Evolutionary conservation across 495 filamentous ascomycete species (phyloP).

Genomic region (Penicillium taxi): DNA sequence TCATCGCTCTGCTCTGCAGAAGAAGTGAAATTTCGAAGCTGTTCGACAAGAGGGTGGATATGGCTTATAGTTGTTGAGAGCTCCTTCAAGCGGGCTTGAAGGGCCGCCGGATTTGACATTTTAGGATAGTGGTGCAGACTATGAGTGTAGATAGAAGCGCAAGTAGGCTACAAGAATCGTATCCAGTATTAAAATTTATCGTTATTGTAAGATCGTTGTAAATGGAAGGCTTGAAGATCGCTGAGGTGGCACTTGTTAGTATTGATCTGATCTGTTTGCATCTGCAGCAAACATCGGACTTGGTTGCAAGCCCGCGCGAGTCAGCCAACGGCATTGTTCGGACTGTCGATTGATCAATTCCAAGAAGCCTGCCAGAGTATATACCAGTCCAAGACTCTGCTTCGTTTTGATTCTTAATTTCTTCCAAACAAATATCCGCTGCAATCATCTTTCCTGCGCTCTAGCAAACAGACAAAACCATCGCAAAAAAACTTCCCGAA

Average conservation of each 20-base stretch:
- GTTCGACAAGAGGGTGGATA: conserved; percentile 64
- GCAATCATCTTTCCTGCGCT: not conserved
- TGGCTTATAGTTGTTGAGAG: conserved; percentile 61
- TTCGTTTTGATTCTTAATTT: not conserved
- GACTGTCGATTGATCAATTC: too few relatives aligned
- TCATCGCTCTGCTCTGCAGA: conserved; percentile 53
- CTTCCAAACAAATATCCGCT: not conserved
- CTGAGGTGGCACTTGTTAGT: conserved; percentile 13
- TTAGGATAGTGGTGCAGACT: too few relatives aligned
- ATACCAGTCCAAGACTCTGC: not conserved
- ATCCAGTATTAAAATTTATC: too few relatives aligned
- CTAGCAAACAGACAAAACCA: not conserved
- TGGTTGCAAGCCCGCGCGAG: conserved; percentile 4
- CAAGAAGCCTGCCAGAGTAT: too few relatives aligned
- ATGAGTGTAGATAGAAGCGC: too few relatives aligned
- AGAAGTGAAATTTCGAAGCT: conserved; percentile 61
- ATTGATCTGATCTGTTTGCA: conserved; percentile 27
- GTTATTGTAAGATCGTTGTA: too few relatives aligned
- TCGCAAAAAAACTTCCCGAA: conserved; percentile 19
- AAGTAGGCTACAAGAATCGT: too few relatives aligned
- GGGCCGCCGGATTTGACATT: conserved; percentile 48
- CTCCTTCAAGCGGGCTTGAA: conserved; percentile 58
- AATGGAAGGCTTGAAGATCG: too few relatives aligned
- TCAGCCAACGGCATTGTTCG: not conserved
- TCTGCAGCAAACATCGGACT: conserved; percentile 25